Conservation (phyloP, 2,329 filamentous ascomycete species). For the Biscogniauxia marginata region DNA sequence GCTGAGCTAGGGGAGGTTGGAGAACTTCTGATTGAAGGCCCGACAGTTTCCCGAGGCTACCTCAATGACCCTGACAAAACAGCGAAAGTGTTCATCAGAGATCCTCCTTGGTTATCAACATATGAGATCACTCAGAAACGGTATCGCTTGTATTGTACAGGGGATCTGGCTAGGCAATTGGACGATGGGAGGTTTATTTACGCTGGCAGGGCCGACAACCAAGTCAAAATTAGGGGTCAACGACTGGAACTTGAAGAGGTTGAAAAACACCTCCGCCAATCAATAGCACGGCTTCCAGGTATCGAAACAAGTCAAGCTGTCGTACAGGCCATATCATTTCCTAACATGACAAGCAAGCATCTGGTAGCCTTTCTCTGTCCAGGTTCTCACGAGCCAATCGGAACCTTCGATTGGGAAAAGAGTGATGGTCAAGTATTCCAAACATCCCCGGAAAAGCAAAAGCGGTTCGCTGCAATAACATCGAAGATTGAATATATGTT, state of each 20-base stretch:
- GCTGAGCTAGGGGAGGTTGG: slow-evolving; percentile 4
- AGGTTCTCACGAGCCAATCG: neutral
- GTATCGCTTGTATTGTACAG: slow-evolving; percentile 3
- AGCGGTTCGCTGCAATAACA: neutral
- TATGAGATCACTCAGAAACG: neutral
- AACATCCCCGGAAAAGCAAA: neutral
- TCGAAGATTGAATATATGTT: neutral
- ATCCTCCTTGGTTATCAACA: neutral
- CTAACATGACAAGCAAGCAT: neutral
- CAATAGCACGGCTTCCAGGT: neutral
- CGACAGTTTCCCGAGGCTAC: slow-evolving; percentile 4
- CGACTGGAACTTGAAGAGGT: slow-evolving; percentile 6
- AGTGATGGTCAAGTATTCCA: neutral
- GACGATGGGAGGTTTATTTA: slow-evolving; percentile 2
- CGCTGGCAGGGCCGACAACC: slow-evolving; percentile 1
- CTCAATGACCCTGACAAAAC: slow-evolving; percentile 3
- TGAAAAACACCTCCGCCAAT: neutral
- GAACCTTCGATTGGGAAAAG: neutral
- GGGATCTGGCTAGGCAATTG: slow-evolving; percentile 3
- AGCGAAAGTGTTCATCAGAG: slow-evolving; percentile 2
- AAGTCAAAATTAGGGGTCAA: slow-evolving; percentile 5
- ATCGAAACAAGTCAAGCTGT: neutral
- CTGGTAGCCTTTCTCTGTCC: slow-evolving; percentile 2
- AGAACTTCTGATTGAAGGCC: slow-evolving; percentile 11
- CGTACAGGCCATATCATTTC: neutral